phyloP scores from a whole-genome alignment of 495 filamentous ascomycete genomes.

The Chaetomium tenue region DNA sequence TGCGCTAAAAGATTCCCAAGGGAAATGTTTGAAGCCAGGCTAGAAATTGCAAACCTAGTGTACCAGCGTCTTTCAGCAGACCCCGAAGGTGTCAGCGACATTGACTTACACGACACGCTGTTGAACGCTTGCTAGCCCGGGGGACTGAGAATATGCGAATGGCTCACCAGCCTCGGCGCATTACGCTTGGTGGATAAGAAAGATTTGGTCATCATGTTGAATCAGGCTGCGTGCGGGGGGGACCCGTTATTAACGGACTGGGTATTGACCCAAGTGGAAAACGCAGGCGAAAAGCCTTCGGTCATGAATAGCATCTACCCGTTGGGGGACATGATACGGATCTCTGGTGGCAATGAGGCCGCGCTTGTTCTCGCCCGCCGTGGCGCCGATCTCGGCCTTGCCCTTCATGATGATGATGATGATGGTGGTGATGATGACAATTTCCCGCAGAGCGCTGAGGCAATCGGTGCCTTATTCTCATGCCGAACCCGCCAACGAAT shows the following conservation, averaged over 20 bases:
- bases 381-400: not conserved
- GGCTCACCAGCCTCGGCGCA: conserved; percentile 2
- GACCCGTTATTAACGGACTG: not conserved
- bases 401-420: not conserved
- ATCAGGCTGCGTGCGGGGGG: too few species aligned
- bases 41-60: not conserved
- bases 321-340: not conserved
- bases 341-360: not conserved
- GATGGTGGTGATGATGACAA: too few species aligned
- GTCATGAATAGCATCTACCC: not conserved
- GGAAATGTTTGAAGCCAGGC: not conserved
- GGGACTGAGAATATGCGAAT: not conserved
- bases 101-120: not conserved
- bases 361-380: not conserved
- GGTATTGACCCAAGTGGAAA: not conserved
- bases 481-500: not conserved
- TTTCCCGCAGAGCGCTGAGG: too few species aligned
- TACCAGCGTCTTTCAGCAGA: not conserved
- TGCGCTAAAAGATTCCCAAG: not conserved
- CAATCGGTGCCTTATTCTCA: not conserved
- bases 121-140: conserved; percentile 1
- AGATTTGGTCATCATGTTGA: not conserved
- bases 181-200: not conserved
- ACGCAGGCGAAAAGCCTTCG: not conserved
- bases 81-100: not conserved